A percentile compares a stretch with the other conserved stretches of the same genome.
Conservation (phyloP, 2,329 filamentous ascomycete species). For the Trichoderma sp. region DNA sequence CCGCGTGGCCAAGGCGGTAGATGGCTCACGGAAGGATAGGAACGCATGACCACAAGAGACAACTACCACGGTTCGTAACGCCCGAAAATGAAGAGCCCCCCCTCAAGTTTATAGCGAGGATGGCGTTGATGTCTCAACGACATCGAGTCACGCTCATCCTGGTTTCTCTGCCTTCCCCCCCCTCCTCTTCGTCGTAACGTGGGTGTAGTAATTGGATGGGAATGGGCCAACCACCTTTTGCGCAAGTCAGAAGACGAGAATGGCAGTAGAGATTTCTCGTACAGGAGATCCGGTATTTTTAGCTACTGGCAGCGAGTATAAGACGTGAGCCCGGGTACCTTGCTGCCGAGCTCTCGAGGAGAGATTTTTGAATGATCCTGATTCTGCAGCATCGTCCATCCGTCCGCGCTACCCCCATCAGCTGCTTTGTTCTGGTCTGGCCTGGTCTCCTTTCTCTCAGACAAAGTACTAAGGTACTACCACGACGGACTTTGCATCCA, state of each 20-base stretch:
- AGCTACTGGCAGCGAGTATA: conserved; percentile 28
- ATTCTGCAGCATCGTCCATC: conserved; percentile 26
- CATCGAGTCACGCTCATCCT: conserved; percentile 37
- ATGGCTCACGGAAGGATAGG: conserved; percentile 18
- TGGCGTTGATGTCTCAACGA: conserved; percentile 36
- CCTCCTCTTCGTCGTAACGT: conserved; percentile 15
- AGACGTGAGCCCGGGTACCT: conserved; percentile 24
- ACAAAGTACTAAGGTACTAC: neutral
- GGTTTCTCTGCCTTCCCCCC: conserved; percentile 16
- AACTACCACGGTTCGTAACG: conserved; percentile 29
- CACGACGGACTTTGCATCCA: neutral
- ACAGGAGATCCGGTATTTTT: conserved; percentile 32
- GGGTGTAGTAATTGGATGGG: conserved; percentile 20
- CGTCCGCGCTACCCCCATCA: neutral
- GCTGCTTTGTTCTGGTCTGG: neutral
- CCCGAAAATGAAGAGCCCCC: conserved; percentile 27
- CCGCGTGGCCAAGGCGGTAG: conserved; percentile 27
- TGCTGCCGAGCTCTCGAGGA: conserved; percentile 11
- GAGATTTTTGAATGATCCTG: conserved; percentile 16
- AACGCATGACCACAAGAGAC: conserved; percentile 29
- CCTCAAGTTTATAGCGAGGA: conserved; percentile 26
- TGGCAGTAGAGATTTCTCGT: conserved; percentile 20
- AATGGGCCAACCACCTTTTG: conserved; percentile 20
- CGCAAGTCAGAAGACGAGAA: conserved; percentile 26
- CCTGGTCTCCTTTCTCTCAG: neutral